A percentile compares a stretch with the other conserved stretches of the same genome.
Evolutionary conservation across 331 rosid genomes (phyloP).

Genomic region (Malus hybrid): DNA sequence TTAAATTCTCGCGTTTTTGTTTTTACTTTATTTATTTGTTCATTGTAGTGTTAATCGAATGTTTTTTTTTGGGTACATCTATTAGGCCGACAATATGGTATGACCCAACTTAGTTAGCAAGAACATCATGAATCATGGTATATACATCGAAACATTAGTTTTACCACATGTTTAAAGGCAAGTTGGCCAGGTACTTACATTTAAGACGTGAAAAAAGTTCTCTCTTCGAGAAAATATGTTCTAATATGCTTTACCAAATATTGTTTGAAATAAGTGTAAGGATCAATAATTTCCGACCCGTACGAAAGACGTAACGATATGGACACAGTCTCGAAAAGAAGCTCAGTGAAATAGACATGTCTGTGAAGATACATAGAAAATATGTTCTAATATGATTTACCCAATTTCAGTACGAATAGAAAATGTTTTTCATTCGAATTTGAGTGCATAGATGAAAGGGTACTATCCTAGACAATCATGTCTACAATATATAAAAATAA

Average conservation of each 20-base stretch:
- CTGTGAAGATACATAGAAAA: not conserved
- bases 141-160: not conserved
- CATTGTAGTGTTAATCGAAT: not conserved
- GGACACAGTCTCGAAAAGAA: too few relatives aligned
- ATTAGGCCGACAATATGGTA: not conserved
- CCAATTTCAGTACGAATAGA: not conserved
- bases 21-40: not conserved
- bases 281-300: not conserved
- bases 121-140: not conserved
- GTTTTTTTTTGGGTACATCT: not conserved
- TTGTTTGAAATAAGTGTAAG: not conserved
- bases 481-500: too few relatives aligned
- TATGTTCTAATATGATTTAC: not conserved
- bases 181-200: not conserved
- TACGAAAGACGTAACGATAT: too few relatives aligned
- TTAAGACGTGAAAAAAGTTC: not conserved
- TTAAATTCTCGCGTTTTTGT: conserved; percentile 1
- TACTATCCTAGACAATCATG: too few relatives aligned
- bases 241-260: too few relatives aligned
- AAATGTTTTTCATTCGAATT: too few relatives aligned
- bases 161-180: not conserved
- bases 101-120: not conserved
- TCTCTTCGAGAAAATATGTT: not conserved
- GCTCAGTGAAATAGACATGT: too few relatives aligned
- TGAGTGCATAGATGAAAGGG: too few relatives aligned